phyloP scores from a whole-genome alignment of 2,329 filamentous ascomycete species.

The Penicillium sp. region DNA sequence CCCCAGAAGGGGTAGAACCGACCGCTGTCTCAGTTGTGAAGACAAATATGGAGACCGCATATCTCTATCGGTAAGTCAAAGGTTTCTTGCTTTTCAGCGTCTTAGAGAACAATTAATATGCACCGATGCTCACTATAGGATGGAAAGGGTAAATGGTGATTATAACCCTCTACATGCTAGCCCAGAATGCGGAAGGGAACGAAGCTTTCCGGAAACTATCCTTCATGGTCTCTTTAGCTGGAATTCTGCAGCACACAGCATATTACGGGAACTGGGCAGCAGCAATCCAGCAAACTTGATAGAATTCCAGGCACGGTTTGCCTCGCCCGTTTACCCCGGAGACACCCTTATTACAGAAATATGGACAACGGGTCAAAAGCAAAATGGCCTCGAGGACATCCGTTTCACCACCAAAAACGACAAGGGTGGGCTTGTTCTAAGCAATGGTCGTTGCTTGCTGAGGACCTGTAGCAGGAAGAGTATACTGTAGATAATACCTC shows the following conservation, averaged over 20 bases:
- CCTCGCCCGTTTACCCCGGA: slow-evolving; percentile 77
- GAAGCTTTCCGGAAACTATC: slow-evolving; percentile 88
- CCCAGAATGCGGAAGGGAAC: slow-evolving; percentile 78
- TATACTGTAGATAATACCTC: slow-evolving; percentile 39
- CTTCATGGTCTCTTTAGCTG: slow-evolving; percentile 88
- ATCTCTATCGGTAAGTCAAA: slow-evolving; percentile 63
- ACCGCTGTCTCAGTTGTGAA: slow-evolving; percentile 70
- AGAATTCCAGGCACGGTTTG: slow-evolving; percentile 90
- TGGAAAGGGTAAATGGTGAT: slow-evolving; percentile 69
- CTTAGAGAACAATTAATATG: neutral
- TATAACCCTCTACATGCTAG: slow-evolving; percentile 92
- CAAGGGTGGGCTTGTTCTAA: slow-evolving; percentile 80
- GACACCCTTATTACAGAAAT: slow-evolving; percentile 79
- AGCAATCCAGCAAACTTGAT: slow-evolving; percentile 78
- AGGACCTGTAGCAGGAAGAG: slow-evolving; percentile 62
- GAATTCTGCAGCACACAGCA: slow-evolving; percentile 75
- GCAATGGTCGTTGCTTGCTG: slow-evolving; percentile 80
- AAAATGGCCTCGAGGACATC: slow-evolving; percentile 73
- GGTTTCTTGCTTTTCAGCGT: no score
- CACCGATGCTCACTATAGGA: slow-evolving; percentile 43
- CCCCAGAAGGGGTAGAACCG: slow-evolving; percentile 69
- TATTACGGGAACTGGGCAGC: slow-evolving; percentile 71
- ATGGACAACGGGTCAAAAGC: slow-evolving; percentile 69
- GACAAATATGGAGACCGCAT: slow-evolving; percentile 69
- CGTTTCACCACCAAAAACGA: slow-evolving; percentile 76